These are phyloP conservation scores for Pseudogymnoascus sp. DNA, from an alignment of 2,329 filamentous ascomycete genomes.

Conservation along the genomic window DNA sequence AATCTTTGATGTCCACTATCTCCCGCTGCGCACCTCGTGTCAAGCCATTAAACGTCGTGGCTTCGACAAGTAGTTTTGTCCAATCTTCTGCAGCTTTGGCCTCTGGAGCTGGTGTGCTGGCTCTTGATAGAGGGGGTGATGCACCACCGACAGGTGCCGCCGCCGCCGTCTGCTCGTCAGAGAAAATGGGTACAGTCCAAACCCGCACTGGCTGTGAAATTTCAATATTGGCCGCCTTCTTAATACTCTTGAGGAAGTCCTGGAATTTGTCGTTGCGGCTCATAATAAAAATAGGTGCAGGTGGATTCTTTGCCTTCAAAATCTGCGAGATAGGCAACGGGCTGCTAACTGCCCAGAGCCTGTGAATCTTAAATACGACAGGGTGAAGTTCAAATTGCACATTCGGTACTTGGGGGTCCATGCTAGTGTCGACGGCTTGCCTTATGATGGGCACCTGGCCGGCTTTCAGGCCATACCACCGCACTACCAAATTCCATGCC, in stretches of 20 bases:
- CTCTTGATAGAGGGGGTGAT: constrained; percentile 30
- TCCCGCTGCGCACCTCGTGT: constrained; percentile 56
- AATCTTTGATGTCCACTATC: constrained; percentile 54
- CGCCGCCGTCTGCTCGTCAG: constrained; percentile 30
- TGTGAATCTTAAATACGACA: constrained; percentile 75
- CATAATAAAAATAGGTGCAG: constrained; percentile 58
- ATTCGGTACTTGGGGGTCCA: constrained; percentile 50
- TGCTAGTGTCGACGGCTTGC: constrained; percentile 66
- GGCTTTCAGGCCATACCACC: constrained; percentile 71
- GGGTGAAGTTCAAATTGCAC: constrained; percentile 77
- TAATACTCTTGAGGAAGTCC: constrained; percentile 67
- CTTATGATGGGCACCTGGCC: constrained; percentile 65
- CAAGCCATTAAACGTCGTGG: constrained; percentile 53
- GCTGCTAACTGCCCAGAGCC: constrained; percentile 56
- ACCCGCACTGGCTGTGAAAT: constrained; percentile 65
- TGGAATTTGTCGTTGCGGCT: constrained; percentile 63
- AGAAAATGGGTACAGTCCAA: constrained; percentile 23
- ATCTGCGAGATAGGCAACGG: constrained; percentile 48
- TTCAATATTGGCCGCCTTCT: constrained; percentile 59
- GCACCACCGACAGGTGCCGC: constrained; percentile 36
- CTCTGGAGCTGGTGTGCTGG: constrained; percentile 20
- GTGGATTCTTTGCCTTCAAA: constrained; percentile 50
- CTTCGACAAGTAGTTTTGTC: constrained; percentile 37
- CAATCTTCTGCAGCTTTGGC: constrained; percentile 24
- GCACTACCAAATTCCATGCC: constrained; percentile 72